Evolutionary conservation across 2,329 filamentous ascomycete species (phyloP).

Genomic region (Microdochium nivale): DNA sequence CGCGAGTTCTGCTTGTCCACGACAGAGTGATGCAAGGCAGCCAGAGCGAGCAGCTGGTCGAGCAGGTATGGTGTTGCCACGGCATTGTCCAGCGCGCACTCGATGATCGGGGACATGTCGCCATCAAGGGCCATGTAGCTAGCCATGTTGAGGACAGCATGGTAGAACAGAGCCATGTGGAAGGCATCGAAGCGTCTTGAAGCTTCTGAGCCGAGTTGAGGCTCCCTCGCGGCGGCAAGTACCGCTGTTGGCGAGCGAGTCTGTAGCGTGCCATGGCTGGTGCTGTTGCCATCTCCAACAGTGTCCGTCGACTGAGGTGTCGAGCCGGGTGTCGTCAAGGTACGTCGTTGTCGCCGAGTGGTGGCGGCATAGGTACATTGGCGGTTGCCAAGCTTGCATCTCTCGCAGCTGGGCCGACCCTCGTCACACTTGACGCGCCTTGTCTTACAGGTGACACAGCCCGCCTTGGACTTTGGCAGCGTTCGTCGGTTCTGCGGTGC

Average conservation of each 20-base stretch:
- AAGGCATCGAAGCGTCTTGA: constrained; percentile 11
- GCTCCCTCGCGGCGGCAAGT: neutral
- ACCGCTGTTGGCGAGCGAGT: neutral
- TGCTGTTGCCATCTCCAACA: neutral
- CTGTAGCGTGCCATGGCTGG: neutral
- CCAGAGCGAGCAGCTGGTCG: constrained; percentile 23
- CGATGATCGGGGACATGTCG: constrained; percentile 1
- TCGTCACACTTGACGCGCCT: constrained; percentile 1
- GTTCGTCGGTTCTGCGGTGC: neutral
- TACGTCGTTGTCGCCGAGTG: neutral
- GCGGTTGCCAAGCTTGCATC: neutral
- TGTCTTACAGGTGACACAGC: constrained; percentile 32
- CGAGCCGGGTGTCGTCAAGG: neutral
- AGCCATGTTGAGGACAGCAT: constrained; percentile 1
- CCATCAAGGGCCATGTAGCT: constrained; percentile 1
- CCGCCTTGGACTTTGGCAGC: neutral
- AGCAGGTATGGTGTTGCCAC: constrained; percentile 22
- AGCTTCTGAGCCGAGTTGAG: constrained; percentile 18
- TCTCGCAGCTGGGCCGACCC: neutral
- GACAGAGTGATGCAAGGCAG: constrained; percentile 25
- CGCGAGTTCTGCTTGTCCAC: constrained; percentile 10
- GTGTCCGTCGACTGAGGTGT: neutral
- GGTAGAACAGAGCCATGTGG: constrained; percentile 6
- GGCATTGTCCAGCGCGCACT: constrained; percentile 8
- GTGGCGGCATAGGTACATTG: neutral